These are phyloP conservation scores for Skeletonema grethae DNA, from an alignment of 108 stramenopile species.

Conservation along the genomic window DNA sequence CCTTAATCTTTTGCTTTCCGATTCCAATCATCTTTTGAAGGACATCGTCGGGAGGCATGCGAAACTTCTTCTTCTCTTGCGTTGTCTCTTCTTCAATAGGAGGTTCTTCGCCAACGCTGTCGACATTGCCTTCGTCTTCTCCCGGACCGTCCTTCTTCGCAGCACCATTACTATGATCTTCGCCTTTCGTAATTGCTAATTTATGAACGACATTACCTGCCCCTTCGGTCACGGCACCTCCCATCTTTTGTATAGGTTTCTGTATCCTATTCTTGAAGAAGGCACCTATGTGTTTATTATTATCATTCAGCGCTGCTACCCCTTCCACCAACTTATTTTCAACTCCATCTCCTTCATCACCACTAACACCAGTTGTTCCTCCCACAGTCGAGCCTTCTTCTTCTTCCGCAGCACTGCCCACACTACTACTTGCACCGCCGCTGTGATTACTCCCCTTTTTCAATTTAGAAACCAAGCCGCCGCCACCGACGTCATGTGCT, in stretches of 20 bases:
- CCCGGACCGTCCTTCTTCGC: neutral
- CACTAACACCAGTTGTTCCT: neutral
- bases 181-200: neutral
- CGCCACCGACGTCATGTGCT: neutral
- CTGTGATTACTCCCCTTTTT: neutral
- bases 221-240: neutral
- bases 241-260: too few relatives aligned
- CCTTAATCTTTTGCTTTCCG: conserved; percentile 22
- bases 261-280: neutral
- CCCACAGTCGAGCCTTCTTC: too few relatives aligned
- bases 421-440: neutral
- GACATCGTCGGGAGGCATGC: conserved; percentile 16
- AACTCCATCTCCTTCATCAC: neutral
- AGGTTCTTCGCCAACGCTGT: neutral
- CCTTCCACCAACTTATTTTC: neutral
- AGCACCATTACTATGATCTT: neutral
- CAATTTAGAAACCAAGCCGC: neutral
- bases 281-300: neutral
- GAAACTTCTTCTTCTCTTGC: conserved; percentile 20
- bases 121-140: neutral
- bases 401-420: neutral
- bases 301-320: neutral
- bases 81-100: neutral
- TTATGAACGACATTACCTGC: neutral
- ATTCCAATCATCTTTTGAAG: conserved; percentile 37